Percentiles rank a stretch among this genome's conserved stretches.
Conservation (phyloP, 2,329 filamentous ascomycete genomes). For the Amauroascus niger region DNA sequence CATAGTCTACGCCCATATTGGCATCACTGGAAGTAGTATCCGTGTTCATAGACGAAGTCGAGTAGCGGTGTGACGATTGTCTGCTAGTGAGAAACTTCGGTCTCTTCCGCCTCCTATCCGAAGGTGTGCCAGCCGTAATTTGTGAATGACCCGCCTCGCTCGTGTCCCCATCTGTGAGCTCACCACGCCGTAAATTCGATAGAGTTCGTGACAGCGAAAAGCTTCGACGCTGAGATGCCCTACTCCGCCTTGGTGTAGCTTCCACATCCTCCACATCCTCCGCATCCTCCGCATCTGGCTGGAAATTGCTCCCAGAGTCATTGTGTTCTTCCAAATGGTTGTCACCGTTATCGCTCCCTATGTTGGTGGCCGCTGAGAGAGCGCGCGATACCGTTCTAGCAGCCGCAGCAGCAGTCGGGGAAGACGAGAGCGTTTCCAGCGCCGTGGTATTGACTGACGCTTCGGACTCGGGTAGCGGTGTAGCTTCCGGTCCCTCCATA, state of each 20-base stretch:
- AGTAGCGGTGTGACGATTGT: conserved; percentile 50
- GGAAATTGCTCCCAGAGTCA: background rate
- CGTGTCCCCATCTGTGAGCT: conserved; percentile 14
- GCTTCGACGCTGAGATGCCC: background rate
- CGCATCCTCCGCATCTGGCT: conserved; percentile 6
- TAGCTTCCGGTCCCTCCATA: conserved; percentile 11
- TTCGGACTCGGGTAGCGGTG: conserved; percentile 7
- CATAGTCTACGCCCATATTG: conserved; percentile 68
- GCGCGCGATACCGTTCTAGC: conserved; percentile 33
- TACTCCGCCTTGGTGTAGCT: conserved; percentile 12
- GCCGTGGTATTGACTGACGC: conserved; percentile 25
- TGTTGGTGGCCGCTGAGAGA: conserved; percentile 23
- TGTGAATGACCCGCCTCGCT: conserved; percentile 21
- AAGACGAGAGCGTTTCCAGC: conserved; percentile 37
- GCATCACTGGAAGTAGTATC: conserved; percentile 60
- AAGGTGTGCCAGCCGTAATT: conserved; percentile 17
- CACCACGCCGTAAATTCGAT: conserved; percentile 4
- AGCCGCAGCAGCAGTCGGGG: conserved; percentile 38
- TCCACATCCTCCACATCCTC: conserved; percentile 11
- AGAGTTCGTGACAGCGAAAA: conserved; percentile 6
- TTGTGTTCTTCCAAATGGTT: background rate
- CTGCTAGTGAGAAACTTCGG: conserved; percentile 49
- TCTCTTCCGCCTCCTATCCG: conserved; percentile 34
- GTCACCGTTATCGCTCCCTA: background rate
- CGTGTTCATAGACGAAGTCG: conserved; percentile 48